Evolutionary conservation across 495 filamentous ascomycete species (phyloP).

Genomic region (Corynascus novoguineensis): DNA sequence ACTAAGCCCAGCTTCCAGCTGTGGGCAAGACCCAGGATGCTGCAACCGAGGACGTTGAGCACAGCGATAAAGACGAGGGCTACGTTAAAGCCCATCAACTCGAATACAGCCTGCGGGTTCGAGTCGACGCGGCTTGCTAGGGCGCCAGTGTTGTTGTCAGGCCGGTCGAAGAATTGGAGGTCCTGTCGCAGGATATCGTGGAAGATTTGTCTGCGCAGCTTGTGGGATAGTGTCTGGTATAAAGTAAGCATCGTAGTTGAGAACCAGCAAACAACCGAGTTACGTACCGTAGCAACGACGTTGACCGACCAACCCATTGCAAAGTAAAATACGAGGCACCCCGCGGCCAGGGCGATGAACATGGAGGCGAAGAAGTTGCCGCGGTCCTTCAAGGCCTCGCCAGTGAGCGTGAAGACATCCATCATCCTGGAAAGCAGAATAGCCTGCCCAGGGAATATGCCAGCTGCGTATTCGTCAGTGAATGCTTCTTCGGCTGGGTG

Average conservation of each 20-base stretch:
- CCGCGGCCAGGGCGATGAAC: constrained; percentile 50
- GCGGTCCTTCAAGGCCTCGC: constrained; percentile 24
- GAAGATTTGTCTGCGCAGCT: constrained; percentile 70
- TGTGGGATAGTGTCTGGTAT: constrained; percentile 56
- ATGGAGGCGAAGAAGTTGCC: constrained; percentile 52
- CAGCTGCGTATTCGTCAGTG: constrained; percentile 6
- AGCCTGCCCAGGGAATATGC: constrained; percentile 34
- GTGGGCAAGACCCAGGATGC: constrained; percentile 60
- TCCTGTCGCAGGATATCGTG: constrained; percentile 85
- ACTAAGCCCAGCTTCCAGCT: constrained; percentile 92
- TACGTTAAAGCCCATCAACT: constrained; percentile 77
- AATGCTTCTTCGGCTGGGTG: not conserved
- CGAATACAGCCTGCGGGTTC: constrained; percentile 64
- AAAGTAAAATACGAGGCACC: constrained; percentile 37
- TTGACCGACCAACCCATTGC: constrained; percentile 40
- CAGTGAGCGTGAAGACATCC: constrained; percentile 26
- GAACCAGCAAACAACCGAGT: no score
- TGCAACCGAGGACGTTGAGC: constrained; percentile 66
- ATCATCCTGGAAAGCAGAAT: constrained; percentile 32
- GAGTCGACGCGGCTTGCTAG: constrained; percentile 55
- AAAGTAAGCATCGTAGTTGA: not conserved
- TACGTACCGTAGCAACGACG: constrained; percentile 29
- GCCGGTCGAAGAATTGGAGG: constrained; percentile 72
- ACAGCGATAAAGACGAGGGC: constrained; percentile 73
- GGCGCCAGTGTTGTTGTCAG: constrained; percentile 78